These are phyloP conservation scores for Kodamaea fungicola DNA, from an alignment of 1,139 yeast genomes.

Conservation along the genomic window DNA sequence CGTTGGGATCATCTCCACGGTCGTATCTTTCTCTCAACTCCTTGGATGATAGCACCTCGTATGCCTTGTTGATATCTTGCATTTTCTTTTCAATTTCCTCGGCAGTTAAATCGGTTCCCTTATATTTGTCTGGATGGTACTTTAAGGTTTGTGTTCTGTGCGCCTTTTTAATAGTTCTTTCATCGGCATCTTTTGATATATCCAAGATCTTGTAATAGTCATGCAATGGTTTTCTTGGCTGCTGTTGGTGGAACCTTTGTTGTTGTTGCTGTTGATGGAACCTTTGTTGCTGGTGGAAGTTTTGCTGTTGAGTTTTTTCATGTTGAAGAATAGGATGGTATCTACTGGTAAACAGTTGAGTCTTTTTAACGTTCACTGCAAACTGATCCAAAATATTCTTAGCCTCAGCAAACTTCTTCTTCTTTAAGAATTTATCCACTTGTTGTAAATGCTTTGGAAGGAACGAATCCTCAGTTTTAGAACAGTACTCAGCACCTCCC, in stretches of 20 bases:
- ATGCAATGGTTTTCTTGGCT: conserved; percentile 43
- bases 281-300: conserved; percentile 48
- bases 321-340: conserved; percentile 17
- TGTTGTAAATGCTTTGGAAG: conserved; percentile 45
- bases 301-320: conserved; percentile 30
- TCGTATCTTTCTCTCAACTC: conserved; percentile 67
- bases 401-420: conserved; percentile 45
- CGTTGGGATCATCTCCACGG: conserved; percentile 57
- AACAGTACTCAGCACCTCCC: conserved; percentile 34
- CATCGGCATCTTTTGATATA: conserved; percentile 63
- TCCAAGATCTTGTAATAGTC: conserved; percentile 84
- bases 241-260: conserved; percentile 35
- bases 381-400: conserved; percentile 25
- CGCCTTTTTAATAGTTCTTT: conserved; percentile 74
- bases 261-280: conserved; percentile 42
- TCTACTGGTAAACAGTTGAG: conserved; percentile 35
- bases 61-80: conserved; percentile 92
- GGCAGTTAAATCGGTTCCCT: conserved; percentile 59
- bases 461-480: conserved; percentile 26
- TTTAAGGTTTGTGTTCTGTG: conserved; percentile 74
- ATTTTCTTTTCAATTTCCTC: conserved; percentile 77
- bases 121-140: conserved; percentile 89
- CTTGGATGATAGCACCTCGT: conserved; percentile 73
- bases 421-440: conserved; percentile 39
- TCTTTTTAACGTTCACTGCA: conserved; percentile 33